Conservation (phyloP, 148 eudicot species). For the Linanthus parryae region DNA sequence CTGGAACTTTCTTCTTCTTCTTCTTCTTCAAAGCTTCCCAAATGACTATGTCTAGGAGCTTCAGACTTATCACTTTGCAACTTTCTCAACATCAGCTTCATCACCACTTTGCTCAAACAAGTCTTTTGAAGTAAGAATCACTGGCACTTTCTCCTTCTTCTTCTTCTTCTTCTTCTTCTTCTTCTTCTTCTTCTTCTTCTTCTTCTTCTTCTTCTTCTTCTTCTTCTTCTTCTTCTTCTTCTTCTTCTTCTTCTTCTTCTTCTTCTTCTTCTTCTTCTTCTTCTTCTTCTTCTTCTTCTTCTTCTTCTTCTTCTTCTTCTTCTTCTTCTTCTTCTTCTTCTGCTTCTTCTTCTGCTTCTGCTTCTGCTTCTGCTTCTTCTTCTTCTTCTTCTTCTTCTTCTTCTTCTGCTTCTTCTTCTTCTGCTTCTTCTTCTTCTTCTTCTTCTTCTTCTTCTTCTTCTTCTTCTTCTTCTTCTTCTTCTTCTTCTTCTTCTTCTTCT, state of each 20-base stretch:
- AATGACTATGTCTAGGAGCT: too few relatives aligned
- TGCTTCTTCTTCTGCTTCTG: not conserved
- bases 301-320: constrained; percentile 1
- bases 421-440: not conserved
- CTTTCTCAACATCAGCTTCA: too few relatives aligned
- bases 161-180: constrained; percentile 1
- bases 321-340: constrained; percentile 1
- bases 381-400: constrained; percentile 1
- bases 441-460: constrained; percentile 1
- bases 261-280: constrained; percentile 1
- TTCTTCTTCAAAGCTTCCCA: too few relatives aligned
- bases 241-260: constrained; percentile 1
- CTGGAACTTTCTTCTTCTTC: too few relatives aligned
- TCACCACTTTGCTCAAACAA: too few relatives aligned
- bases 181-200: constrained; percentile 1
- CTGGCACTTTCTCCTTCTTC: not conserved
- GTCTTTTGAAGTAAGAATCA: too few relatives aligned
- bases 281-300: constrained; percentile 1
- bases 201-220: constrained; percentile 1
- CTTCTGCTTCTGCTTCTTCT: not conserved
- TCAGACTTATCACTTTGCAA: too few relatives aligned
- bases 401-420: not conserved
- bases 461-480: constrained; percentile 1
- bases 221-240: constrained; percentile 1
- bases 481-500: constrained; percentile 1